Evolutionary conservation across 768 basidiomycete genomes (phyloP), one percentile per base, ranked within the genome.

Genomic region (Gloeopeniophorella convolvens): DNA sequence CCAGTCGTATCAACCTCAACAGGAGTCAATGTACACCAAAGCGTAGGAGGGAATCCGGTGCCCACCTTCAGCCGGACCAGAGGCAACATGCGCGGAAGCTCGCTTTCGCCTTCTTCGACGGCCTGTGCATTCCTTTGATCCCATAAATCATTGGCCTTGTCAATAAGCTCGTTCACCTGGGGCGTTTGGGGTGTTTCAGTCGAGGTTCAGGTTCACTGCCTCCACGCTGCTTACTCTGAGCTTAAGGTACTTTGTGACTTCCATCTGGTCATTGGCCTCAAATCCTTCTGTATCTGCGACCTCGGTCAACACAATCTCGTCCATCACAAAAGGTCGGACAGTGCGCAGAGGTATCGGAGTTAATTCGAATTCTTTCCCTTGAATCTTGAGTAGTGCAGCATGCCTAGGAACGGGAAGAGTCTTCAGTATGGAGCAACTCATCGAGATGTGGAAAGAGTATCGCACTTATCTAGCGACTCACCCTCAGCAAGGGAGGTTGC

Each of bases 401-500:
- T 98, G 89, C 67, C 94, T 98, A 60, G 2, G 32, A n/a, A n/a
- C n/a, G n/a, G 42, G 26, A 40, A 36, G 24, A 16, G 3, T 20
- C 5, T 34, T 54, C 18, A 60, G 42, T 16, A 9, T 26, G 24
- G 46, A 16, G 37, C 27, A 27, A 39, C 35, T 5, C 2, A 50
- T 27, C 3, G 24, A 42, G 30, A 42, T 41, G 12, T 48, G 31
- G 15, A 37, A 32, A 36, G 37, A 32, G 42, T 49, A 32, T n/a
- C 55, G 3, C 50, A 96, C 93, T 99, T 99, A 63, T 89, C 83
- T 12, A 91, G 69, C 0, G 94, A 74, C 66, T 99, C 96, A 2
- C 96, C 96, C 45, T 94, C 89, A 1, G 93, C 88, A 18, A 99
- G 72, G 27, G 89, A 91, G 1, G 96, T 99, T 1, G 96, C 96